A percentile compares a stretch with the other conserved stretches of the same genome.
Evolutionary conservation across 306 rosid species (phyloP).

Genomic region (Dryas drummondii): DNA sequence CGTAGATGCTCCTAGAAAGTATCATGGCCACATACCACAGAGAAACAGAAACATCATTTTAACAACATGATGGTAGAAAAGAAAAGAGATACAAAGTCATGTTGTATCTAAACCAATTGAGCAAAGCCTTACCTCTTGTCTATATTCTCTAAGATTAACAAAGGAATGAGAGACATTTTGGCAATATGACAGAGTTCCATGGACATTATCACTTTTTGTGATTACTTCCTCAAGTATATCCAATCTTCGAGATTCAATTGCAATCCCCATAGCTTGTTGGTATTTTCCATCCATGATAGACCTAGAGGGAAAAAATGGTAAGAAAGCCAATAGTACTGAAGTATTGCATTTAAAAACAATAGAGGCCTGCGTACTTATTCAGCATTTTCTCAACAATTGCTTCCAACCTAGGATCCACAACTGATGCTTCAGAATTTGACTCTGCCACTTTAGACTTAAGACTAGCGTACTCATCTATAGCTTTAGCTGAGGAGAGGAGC

Average conservation of each 20-base stretch:
- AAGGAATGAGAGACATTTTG: constrained; percentile 77
- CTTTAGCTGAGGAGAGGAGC: constrained; percentile 72
- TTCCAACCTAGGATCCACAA: constrained; percentile 80
- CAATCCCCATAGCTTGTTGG: constrained; percentile 92
- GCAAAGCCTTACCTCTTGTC: constrained; percentile 64
- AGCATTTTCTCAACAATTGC: constrained; percentile 92
- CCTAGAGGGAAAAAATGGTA: constrained; percentile 39
- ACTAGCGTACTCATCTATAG: constrained; percentile 90
- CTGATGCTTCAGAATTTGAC: constrained; percentile 54
- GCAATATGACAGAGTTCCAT: constrained; percentile 89
- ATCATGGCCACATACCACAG: no score
- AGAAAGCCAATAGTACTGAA: constrained; percentile 7
- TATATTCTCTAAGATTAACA: constrained; percentile 83
- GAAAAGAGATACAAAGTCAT: neutral
- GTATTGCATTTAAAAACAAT: constrained; percentile 10
- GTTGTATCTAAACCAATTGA: neutral
- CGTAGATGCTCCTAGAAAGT: no score
- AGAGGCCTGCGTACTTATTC: constrained; percentile 61
- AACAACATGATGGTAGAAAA: neutral
- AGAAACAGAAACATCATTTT: no score
- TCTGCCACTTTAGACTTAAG: constrained; percentile 77
- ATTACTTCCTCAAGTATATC: constrained; percentile 97
- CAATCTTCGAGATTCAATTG: constrained; percentile 84
- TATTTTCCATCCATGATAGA: constrained; percentile 87
- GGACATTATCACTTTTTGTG: constrained; percentile 78